Evolutionary conservation across 192 early-diverging fungal species (phyloP), one percentile per base, ranked within the genome.

Genomic region (Coemansia sp.): DNA sequence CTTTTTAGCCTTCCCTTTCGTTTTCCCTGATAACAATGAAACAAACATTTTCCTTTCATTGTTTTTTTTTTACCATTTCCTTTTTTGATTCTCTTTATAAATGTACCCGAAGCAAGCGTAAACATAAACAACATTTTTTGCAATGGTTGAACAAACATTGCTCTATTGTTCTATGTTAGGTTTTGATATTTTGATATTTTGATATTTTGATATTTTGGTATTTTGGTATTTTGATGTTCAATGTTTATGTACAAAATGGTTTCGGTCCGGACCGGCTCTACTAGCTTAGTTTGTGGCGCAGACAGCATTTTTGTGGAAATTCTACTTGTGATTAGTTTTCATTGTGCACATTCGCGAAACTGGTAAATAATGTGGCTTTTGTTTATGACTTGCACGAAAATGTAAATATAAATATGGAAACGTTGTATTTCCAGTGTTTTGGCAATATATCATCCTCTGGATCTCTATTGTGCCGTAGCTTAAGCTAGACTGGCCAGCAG

Each of bases 41-140:
- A 39, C n/a, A 57, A 37, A 55, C 39, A 53, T 35, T 51, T 29
- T 53, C 18, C 29, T 31, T 28, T 20, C 37, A n/a, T 40, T 39
- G 30, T 21, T 65, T 61, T 35, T 46, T 46, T 34, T 61, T 40
- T 65, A 29, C 58, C 33, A 58, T 55, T 18, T 31, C 28, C 42
- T 21, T 26, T 60, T 39, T 35, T 10, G 55, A 34, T 61, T 56
- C 23, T 57, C 55, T 25, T 16, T 55, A 51, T 26, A 21, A 51
- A 51, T 49, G 21, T 46, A 46, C 18, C n/a, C 8, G 48, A 23
- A 51, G 48, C 48, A 51, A 51, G 25, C 48, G 48, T 51, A 51
- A 51, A 51, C 48, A 51, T 13, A 40, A 40, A 3, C 48, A 51
- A 15, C 21, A 46, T n/a, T 6, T 13, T 13, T 5, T 2, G 26